Conservation (phyloP, 1,284 basidiomycete species). For the Naganishia sp. region DNA sequence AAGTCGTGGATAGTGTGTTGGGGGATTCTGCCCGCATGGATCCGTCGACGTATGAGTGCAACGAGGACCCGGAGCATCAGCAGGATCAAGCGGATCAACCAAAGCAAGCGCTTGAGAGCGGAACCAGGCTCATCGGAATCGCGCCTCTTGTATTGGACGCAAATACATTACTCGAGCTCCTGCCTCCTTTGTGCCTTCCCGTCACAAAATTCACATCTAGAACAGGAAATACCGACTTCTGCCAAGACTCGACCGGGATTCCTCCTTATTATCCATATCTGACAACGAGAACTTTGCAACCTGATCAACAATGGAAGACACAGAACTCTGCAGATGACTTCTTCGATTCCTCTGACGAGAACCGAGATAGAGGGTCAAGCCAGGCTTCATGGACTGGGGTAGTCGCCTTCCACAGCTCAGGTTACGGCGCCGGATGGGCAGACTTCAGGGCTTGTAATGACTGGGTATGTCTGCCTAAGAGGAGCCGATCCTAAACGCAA, state of each 20-base stretch:
- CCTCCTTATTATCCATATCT: conserved; percentile 18
- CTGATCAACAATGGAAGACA: not conserved
- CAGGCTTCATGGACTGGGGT: not conserved
- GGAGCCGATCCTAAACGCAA: not conserved
- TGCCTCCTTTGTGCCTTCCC: conserved; percentile 3
- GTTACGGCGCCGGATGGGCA: conserved; percentile 18
- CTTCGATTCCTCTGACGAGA: no score
- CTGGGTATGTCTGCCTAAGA: conserved; percentile 11
- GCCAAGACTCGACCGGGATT: not conserved
- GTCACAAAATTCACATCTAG: not conserved
- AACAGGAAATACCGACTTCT: not conserved
- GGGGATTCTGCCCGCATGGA: not conserved
- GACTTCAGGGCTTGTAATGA: conserved; percentile 19
- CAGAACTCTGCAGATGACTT: not conserved
- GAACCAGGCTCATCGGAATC: not conserved
- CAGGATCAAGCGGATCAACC: not conserved
- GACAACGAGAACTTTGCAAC: not conserved
- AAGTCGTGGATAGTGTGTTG: not conserved
- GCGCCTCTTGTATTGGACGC: conserved; percentile 2
- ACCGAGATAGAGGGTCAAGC: not conserved
- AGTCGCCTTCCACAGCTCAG: conserved; percentile 21
- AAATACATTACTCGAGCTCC: conserved; percentile 1
- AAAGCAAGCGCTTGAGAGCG: not conserved
- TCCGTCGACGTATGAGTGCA: not conserved
- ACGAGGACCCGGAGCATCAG: not conserved